These are phyloP conservation scores for Xanthoconium purpureum DNA, from an alignment of 768 basidiomycete genomes.

Conservation along the genomic window DNA sequence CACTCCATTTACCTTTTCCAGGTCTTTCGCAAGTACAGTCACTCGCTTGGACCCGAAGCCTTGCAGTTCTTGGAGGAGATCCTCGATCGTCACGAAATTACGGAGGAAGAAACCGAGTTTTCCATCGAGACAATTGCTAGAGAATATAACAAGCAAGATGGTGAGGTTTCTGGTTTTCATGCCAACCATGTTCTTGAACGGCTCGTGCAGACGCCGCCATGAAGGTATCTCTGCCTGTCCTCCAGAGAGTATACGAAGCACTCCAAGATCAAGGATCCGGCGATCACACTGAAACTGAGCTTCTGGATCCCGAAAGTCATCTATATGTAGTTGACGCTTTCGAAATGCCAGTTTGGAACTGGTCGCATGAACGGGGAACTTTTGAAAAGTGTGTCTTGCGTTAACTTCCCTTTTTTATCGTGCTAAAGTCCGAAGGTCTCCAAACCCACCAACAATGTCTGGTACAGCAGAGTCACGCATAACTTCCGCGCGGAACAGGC, in stretches of 20 bases:
- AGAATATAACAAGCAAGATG: constrained; percentile 89
- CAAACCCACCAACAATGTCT: constrained; percentile 61
- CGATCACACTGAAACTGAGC: constrained; percentile 49
- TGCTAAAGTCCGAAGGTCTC: constrained; percentile 35
- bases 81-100: constrained; percentile 66
- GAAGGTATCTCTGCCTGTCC: constrained; percentile 70
- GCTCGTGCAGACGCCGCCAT: constrained; percentile 64
- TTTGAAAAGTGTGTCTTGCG: constrained; percentile 71
- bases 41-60: constrained; percentile 79
- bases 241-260: constrained; percentile 70
- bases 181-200: neutral
- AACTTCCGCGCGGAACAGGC: constrained; percentile 73
- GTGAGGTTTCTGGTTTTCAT: constrained; percentile 34
- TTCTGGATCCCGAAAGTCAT: constrained; percentile 77
- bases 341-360: constrained; percentile 94
- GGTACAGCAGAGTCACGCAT: constrained; percentile 84
- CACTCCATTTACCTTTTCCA: constrained; percentile 26
- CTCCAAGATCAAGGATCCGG: constrained; percentile 63
- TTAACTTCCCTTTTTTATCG: neutral
- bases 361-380: constrained; percentile 79
- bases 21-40: constrained; percentile 88
- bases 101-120: constrained; percentile 63
- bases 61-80: constrained; percentile 70
- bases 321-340: constrained; percentile 85
- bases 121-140: constrained; percentile 79